These are phyloP conservation scores for Scalesia atractyloides DNA, from an alignment of 129 eudicot species.

Conservation along the genomic window DNA sequence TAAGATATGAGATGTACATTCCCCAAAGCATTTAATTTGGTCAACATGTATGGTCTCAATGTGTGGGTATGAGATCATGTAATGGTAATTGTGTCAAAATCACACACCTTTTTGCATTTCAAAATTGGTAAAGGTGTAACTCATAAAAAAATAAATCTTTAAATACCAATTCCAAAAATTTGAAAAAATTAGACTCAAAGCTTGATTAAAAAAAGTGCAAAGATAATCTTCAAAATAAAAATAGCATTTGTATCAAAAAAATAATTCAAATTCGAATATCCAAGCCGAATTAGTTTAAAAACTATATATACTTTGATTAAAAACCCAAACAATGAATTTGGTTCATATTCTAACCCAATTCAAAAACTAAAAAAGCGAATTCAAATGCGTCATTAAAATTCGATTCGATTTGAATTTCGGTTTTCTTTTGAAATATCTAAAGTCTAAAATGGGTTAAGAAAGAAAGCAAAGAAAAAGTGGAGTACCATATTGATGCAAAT, in stretches of 20 bases:
- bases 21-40: constrained; percentile 30
- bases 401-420: too few species aligned
- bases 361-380: too few species aligned
- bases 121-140: constrained; percentile 9
- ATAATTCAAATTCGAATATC: too few species aligned
- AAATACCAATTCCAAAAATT: background rate
- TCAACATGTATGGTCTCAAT: constrained; percentile 23
- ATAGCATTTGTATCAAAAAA: too few species aligned
- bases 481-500: constrained; percentile 39
- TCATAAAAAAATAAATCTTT: background rate
- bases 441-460: constrained; percentile 24
- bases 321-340: too few species aligned
- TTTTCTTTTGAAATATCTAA: constrained; percentile 1
- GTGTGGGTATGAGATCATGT: constrained; percentile 20
- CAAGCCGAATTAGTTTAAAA: too few species aligned
- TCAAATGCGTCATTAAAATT: too few species aligned
- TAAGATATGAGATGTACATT: constrained; percentile 27
- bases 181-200: background rate
- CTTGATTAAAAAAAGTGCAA: too few species aligned
- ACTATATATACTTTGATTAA: too few species aligned
- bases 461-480: constrained; percentile 29
- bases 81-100: constrained; percentile 20
- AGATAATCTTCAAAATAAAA: too few species aligned
- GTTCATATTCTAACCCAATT: too few species aligned
- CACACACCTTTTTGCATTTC: background rate